Conservation (phyloP, 2,329 filamentous ascomycete genomes). For the Fusarium ambrosium region DNA sequence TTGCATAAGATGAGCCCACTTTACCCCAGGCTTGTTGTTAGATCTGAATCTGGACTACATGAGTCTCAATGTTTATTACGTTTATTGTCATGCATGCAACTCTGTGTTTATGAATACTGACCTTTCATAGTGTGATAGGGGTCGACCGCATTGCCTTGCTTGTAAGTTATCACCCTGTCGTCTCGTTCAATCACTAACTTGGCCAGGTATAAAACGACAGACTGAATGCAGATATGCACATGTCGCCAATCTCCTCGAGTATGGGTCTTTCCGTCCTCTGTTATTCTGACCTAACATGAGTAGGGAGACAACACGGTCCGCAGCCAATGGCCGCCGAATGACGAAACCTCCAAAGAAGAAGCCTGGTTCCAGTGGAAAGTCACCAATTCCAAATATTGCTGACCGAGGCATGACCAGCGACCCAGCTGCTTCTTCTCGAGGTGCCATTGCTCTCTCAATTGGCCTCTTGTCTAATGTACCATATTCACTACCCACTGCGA, state of each 20-base stretch:
- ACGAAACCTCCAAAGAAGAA: constrained; percentile 71
- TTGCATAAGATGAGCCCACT: constrained; percentile 34
- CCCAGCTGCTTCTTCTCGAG: constrained; percentile 60
- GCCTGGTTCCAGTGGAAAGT: constrained; percentile 53
- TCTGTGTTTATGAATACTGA: constrained; percentile 7
- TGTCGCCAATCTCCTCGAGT: constrained; percentile 83
- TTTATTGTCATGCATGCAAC: background rate
- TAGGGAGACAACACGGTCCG: constrained; percentile 70
- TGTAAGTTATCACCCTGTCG: constrained; percentile 60
- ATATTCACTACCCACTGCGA: constrained; percentile 77
- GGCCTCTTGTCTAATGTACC: constrained; percentile 80
- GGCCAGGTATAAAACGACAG: constrained; percentile 79
- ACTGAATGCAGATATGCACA: constrained; percentile 81
- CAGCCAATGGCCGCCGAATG: constrained; percentile 67
- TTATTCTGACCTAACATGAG: constrained; percentile 27
- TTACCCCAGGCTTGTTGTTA: constrained; percentile 13
- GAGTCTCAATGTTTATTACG: background rate
- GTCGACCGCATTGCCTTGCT: constrained; percentile 75
- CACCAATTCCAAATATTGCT: constrained; percentile 67
- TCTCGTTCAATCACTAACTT: constrained; percentile 28
- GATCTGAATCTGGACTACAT: constrained; percentile 16
- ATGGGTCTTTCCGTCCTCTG: constrained; percentile 51
- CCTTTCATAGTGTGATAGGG: constrained; percentile 76
- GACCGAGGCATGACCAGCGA: constrained; percentile 64
- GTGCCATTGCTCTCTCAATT: constrained; percentile 68